A percentile compares a stretch with the other conserved stretches of the same genome.
These are phyloP conservation scores for Alternaria hordeiaustralica DNA, from an alignment of 2,329 filamentous ascomycete species.

Conservation along the genomic window DNA sequence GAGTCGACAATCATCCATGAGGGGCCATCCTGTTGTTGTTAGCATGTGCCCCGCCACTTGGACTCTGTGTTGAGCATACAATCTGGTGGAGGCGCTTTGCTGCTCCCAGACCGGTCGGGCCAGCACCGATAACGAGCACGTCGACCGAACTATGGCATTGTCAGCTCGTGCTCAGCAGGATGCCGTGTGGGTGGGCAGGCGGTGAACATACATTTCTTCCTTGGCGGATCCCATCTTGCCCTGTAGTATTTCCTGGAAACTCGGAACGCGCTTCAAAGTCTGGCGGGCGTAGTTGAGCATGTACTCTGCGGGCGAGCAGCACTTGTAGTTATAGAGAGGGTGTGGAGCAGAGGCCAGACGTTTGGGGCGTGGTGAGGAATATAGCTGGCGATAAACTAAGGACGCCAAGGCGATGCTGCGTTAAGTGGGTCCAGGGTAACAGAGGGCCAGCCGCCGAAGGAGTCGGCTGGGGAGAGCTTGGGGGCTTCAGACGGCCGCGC, in stretches of 20 bases:
- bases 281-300: conserved; percentile 49
- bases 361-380: conserved; percentile 31
- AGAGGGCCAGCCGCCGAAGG: conserved; percentile 9
- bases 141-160: conserved; percentile 76
- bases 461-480: not conserved
- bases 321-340: conserved; percentile 15
- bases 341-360: conserved; percentile 25
- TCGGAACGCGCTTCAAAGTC: conserved; percentile 50
- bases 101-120: conserved; percentile 95
- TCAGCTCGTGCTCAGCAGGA: conserved; percentile 24
- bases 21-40: conserved; percentile 72
- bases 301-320: conserved; percentile 34
- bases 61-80: conserved; percentile 61
- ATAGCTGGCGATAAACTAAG: conserved; percentile 35
- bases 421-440: conserved; percentile 18
- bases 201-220: conserved; percentile 51
- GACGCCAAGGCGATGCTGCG: conserved; percentile 35
- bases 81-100: conserved; percentile 98
- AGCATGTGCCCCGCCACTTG: conserved; percentile 26
- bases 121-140: conserved; percentile 96
- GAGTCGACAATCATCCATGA: conserved; percentile 97
- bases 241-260: conserved; percentile 51
- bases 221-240: conserved; percentile 49
- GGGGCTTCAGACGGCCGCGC: conserved; percentile 6
- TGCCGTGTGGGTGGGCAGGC: conserved; percentile 25